These are phyloP conservation scores for Hymenoscyphus occultus DNA, from an alignment of 2,329 filamentous ascomycete species.

Conservation along the genomic window DNA sequence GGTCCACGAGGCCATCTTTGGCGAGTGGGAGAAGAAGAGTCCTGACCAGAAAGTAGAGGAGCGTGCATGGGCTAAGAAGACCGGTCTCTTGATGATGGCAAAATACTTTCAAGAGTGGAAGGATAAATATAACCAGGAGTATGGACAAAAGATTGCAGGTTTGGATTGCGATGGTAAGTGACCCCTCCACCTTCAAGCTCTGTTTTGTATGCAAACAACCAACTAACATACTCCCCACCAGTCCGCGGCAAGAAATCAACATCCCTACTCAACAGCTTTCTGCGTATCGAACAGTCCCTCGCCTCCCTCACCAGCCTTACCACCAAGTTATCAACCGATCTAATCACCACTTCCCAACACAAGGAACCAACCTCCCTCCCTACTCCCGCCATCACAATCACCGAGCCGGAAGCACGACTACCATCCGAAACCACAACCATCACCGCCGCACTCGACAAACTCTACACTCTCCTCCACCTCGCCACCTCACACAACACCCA, in stretches of 20 bases:
- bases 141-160: not conserved
- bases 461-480: not conserved
- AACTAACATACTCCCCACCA: not conserved
- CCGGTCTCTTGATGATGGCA: conserved; percentile 8
- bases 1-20: conserved; percentile 6
- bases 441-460: conserved; percentile 3
- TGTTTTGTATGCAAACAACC: not conserved
- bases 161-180: not conserved
- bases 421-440: not conserved
- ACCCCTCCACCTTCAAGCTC: not conserved
- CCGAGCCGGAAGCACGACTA: not conserved
- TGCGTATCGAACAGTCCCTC: not conserved
- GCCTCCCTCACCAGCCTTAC: not conserved
- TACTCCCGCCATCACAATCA: not conserved
- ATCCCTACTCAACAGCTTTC: not conserved
- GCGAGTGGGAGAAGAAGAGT: conserved; percentile 2
- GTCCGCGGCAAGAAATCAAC: not conserved
- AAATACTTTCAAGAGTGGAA: conserved; percentile 10
- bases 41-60: not conserved
- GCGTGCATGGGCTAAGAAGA: conserved; percentile 8
- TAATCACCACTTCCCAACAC: not conserved
- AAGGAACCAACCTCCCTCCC: not conserved
- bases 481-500: not conserved
- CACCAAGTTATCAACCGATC: not conserved
- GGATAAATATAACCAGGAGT: not conserved